A percentile compares a stretch with the other conserved stretches of the same genome.
These are phyloP conservation scores for Fraxinus platypoda DNA, from an alignment of 305 asterid genomes.

Conservation along the genomic window DNA sequence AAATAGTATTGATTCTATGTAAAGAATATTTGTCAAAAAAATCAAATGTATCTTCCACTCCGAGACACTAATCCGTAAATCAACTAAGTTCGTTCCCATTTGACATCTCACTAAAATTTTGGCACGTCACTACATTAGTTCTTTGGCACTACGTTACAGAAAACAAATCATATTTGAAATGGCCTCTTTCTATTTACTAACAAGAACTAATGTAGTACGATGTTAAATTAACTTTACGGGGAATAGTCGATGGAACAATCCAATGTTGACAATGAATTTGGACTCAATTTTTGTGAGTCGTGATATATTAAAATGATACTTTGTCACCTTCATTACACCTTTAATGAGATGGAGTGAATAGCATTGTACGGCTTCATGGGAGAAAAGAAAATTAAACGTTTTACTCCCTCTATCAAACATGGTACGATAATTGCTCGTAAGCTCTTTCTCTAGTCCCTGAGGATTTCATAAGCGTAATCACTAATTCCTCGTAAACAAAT, in stretches of 20 bases:
- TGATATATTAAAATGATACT: background rate
- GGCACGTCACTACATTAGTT: background rate
- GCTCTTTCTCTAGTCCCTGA: background rate
- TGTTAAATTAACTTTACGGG: background rate
- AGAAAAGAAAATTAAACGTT: too few species aligned
- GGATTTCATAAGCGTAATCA: background rate
- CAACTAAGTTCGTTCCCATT: background rate
- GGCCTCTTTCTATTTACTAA: background rate
- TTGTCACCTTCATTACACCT: too few species aligned
- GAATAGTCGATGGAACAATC: background rate
- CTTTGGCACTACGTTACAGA: background rate
- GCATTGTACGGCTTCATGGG: background rate
- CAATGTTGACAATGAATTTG: background rate
- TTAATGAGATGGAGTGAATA: background rate
- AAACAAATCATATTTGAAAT: background rate
- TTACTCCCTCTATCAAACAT: background rate
- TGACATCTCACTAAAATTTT: background rate
- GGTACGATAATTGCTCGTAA: background rate
- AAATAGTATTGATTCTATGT: background rate
- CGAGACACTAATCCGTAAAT: background rate
- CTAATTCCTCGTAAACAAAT: background rate
- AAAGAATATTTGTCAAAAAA: background rate
- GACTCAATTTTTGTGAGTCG: background rate
- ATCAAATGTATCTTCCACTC: background rate
- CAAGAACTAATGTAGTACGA: background rate